phyloP scores from a whole-genome alignment of 306 rosid genomes.

The Prunus persica region Prunus_persica_NCBIv2 NC_034009.1:4319501-4320000 shows the following conservation, averaged over 20 bases:
- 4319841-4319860: slow-evolving; percentile 44
- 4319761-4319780: slow-evolving; percentile 32
- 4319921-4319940: slow-evolving; percentile 44
- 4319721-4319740: slow-evolving; percentile 41
- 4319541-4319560: slow-evolving; percentile 47
- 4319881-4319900: slow-evolving; percentile 47
- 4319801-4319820: slow-evolving; percentile 42
- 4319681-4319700: slow-evolving; percentile 61
- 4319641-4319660: slow-evolving; percentile 85
- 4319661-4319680: slow-evolving; percentile 72
- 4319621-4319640: slow-evolving; percentile 38
- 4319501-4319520: slow-evolving; percentile 17
- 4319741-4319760: slow-evolving; percentile 38
- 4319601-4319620: slow-evolving; percentile 23
- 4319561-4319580: slow-evolving; percentile 29
- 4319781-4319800: slow-evolving; percentile 45
- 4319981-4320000: slow-evolving; percentile 25
- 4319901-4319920: slow-evolving; percentile 39
- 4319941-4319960: slow-evolving; percentile 41
- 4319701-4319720: slow-evolving; percentile 39
- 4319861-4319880: slow-evolving; percentile 30
- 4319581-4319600: slow-evolving; percentile 31
- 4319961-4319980: slow-evolving; percentile 40
- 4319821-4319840: slow-evolving; percentile 40
- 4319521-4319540: slow-evolving; percentile 50